Conservation (phyloP, 805 yeast species). For the Suhomyces faveliae region DNA sequence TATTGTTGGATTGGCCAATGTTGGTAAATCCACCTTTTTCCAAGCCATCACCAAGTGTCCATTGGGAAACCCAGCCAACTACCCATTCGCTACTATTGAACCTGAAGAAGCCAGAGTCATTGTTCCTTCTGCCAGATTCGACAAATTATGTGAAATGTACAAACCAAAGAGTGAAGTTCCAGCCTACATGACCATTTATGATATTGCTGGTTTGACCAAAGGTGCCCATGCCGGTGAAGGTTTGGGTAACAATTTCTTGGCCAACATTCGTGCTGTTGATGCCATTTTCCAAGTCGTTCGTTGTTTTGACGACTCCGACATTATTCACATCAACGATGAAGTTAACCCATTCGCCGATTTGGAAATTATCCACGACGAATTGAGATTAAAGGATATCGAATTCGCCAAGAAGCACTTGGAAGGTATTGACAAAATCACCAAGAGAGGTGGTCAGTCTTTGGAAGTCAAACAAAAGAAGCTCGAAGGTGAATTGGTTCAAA, state of each 20-base stretch:
- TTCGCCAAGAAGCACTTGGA: conserved; percentile 81
- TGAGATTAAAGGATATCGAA: conserved; percentile 95
- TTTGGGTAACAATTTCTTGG: conserved; percentile 94
- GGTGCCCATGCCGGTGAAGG: conserved; percentile 98
- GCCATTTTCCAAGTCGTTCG: conserved; percentile 97
- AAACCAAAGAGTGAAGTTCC: conserved; percentile 85
- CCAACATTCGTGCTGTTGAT: conserved; percentile 96
- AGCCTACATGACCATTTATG: conserved; percentile 88
- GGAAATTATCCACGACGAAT: conserved; percentile 86
- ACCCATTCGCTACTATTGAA: conserved; percentile 96
- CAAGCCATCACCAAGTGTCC: conserved; percentile 94
- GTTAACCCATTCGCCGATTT: conserved; percentile 95
- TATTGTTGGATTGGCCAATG: conserved; percentile 92
- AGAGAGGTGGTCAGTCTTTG: conserved; percentile 84
- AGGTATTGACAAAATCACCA: conserved; percentile 74
- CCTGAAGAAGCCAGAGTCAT: conserved; percentile 97
- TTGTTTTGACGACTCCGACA: conserved; percentile 96
- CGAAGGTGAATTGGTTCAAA: conserved; percentile 72
- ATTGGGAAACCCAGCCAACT: conserved; percentile 94
- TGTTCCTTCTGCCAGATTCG: conserved; percentile 89
- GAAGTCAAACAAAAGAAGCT: conserved; percentile 88
- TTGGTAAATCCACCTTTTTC: conserved; percentile 96
- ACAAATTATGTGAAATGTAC: conserved; percentile 69
- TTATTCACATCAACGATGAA: conserved; percentile 89
- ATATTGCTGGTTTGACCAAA: conserved; percentile 96